phyloP scores from a whole-genome alignment of 169 alveolate species.

The Ichthyophthirius multifiliis region DNA sequence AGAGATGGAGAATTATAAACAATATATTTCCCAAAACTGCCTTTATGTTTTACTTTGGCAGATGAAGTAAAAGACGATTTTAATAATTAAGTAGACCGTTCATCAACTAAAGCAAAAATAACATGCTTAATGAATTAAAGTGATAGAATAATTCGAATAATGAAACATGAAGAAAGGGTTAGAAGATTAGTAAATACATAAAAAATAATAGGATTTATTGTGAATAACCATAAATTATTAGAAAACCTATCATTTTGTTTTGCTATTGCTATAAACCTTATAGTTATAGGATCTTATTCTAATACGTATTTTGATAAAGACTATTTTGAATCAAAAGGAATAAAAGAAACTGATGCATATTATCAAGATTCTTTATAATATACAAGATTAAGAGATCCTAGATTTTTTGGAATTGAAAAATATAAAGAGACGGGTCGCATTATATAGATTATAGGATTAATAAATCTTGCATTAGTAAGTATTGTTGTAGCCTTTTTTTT shows the following conservation, averaged over 20 bases:
- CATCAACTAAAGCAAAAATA: slow-evolving; percentile 23
- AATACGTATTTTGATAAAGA: neutral
- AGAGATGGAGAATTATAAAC: slow-evolving; percentile 26
- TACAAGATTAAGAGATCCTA: slow-evolving; percentile 16
- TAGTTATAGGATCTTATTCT: slow-evolving; percentile 5
- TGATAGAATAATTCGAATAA: neutral
- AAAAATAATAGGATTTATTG: slow-evolving; percentile 22
- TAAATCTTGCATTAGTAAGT: slow-evolving; percentile 7
- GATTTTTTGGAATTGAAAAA: neutral
- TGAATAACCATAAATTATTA: slow-evolving; percentile 18
- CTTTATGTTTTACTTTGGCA: slow-evolving; percentile 14
- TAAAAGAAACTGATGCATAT: too few species aligned
- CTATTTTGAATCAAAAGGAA: neutral
- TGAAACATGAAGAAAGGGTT: slow-evolving; percentile 31
- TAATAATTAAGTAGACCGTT: slow-evolving; percentile 18
- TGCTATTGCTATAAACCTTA: slow-evolving; percentile 14
- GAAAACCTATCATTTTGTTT: slow-evolving; percentile 13
- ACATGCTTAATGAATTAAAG: slow-evolving; percentile 21
- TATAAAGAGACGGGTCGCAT: neutral
- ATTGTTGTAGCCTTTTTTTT: slow-evolving; percentile 20
- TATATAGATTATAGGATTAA: slow-evolving; percentile 12
- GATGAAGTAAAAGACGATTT: slow-evolving; percentile 25
- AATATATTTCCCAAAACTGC: slow-evolving; percentile 29
- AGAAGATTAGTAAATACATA: slow-evolving; percentile 2
- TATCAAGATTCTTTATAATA: neutral